Evolutionary conservation across 2,329 filamentous ascomycete genomes (phyloP), one percentile per base, ranked within the genome.

Genomic region (Ophiocordyceps unilateralis): DNA sequence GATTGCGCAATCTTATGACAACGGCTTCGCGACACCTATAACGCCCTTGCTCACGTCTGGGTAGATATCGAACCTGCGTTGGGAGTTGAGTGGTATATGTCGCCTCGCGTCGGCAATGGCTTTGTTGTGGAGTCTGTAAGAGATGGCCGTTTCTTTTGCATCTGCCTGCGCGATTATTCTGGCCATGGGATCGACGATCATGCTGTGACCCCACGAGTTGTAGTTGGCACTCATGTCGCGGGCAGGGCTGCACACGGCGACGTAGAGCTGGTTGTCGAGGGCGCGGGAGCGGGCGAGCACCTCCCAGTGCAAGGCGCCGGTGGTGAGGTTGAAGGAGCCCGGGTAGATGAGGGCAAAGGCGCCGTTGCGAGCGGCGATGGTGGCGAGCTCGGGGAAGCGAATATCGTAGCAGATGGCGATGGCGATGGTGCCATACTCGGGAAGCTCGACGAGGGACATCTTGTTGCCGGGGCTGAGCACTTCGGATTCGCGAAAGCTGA

Each of bases 381-480:
- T 91, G 3, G 87, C 91, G 11, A 94, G 70, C 64, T 96, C 91
- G 0, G 91, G 89, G 67, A 98, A 98, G 36, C 91, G 85, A 44
- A 98, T 77, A 63, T 98, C 91, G 65, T 98, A 98, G 72, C 91
- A 98, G 58, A 98, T 96, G 26, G 84, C 88, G 4, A 98, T 67
- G 5, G 76, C 87, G 48, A 98, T 75, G 58, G 76, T 81, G 46
- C 91, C 91, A 60, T 93, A 94, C 50, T 83, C 86, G 3, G 88
- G 85, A 24, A 95, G 67, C 50, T 94, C 83, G 22, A 96, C 70
- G 4, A 96, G 63, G 0, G 89, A 94, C 46, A 95, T 65, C 56
- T 84, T 80, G 64, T 89, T 81, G 0, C 91, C 91, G 0, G 89
- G 79, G 20, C 76, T 81, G 28, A 98, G 72, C 34, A 95, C 86